A percentile compares a stretch with the other conserved stretches of the same genome.
phyloP scores from a whole-genome alignment of 371 early-diverging fungal species.

The Rhizomucor miehei region DNA sequence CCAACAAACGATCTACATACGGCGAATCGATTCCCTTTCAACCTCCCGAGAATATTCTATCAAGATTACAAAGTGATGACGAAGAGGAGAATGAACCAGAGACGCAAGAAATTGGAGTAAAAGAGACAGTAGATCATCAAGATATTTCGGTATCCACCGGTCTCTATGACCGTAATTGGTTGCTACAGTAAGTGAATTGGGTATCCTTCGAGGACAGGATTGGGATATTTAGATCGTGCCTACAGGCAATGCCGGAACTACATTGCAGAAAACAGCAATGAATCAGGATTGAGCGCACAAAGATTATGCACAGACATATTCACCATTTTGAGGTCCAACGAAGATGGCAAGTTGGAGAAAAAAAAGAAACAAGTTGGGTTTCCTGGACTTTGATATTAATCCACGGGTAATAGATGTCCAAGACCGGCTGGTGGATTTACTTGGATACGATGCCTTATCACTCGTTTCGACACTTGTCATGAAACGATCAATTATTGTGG shows the following conservation, averaged over 20 bases:
- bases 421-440: constrained; percentile 62
- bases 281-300: constrained; percentile 24
- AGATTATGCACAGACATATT: constrained; percentile 55
- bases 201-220: no score
- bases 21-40: no score
- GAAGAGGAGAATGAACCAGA: not conserved
- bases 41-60: no score
- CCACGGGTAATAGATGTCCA: constrained; percentile 70
- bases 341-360: constrained; percentile 22
- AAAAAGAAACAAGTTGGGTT: no score
- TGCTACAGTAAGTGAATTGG: constrained; percentile 38
- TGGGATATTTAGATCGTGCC: not conserved
- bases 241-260: constrained; percentile 35
- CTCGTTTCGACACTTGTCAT: constrained; percentile 56
- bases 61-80: no score
- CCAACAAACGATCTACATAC: no score
- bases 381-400: no score
- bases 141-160: not conserved
- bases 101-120: no score
- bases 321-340: constrained; percentile 51
- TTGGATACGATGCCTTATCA: constrained; percentile 77
- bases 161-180: constrained; percentile 49
- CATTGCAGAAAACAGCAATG: constrained; percentile 7
- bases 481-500: constrained; percentile 46
- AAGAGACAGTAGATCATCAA: not conserved